phyloP scores from a whole-genome alignment of 2,329 filamentous ascomycete species.

The Sporothrix variecibatus region DNA sequence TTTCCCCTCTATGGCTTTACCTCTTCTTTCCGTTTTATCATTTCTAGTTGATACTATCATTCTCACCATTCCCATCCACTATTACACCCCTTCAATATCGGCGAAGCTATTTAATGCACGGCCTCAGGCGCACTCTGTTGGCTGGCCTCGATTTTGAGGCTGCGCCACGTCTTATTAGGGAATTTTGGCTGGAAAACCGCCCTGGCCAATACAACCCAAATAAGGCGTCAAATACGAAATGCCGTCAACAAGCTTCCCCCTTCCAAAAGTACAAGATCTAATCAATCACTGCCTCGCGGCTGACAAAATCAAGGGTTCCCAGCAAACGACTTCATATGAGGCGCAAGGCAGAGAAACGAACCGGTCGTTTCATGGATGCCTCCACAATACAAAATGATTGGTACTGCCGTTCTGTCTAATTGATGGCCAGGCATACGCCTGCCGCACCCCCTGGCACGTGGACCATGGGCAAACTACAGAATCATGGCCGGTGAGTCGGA shows the following conservation, averaged over 20 bases:
- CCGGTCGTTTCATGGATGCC: not conserved
- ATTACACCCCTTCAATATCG: not conserved
- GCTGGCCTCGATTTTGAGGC: conserved; percentile 1
- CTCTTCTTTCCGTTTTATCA: not conserved
- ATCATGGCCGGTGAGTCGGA: conserved; percentile 3
- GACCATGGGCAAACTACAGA: not conserved
- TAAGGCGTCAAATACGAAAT: not conserved
- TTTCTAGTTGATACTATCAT: not conserved
- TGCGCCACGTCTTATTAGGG: not conserved
- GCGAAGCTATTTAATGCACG: not conserved
- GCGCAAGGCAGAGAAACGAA: conserved; percentile 4
- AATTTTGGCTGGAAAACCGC: not conserved
- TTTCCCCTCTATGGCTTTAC: not conserved
- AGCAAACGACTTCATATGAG: not conserved
- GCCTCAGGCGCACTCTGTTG: not conserved
- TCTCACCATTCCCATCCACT: not conserved
- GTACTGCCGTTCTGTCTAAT: not conserved
- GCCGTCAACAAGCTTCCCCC: not conserved
- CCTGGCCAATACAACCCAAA: not conserved
- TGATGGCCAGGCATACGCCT: not conserved
- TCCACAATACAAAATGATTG: not conserved
- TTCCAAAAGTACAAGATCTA: not conserved
- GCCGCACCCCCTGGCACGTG: not conserved
- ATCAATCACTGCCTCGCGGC: not conserved
- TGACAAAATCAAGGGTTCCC: not conserved